Evolutionary conservation across 2,329 filamentous ascomycete species (phyloP), one percentile per base, ranked within the genome.

Genomic region (Penicillium sp.): DNA sequence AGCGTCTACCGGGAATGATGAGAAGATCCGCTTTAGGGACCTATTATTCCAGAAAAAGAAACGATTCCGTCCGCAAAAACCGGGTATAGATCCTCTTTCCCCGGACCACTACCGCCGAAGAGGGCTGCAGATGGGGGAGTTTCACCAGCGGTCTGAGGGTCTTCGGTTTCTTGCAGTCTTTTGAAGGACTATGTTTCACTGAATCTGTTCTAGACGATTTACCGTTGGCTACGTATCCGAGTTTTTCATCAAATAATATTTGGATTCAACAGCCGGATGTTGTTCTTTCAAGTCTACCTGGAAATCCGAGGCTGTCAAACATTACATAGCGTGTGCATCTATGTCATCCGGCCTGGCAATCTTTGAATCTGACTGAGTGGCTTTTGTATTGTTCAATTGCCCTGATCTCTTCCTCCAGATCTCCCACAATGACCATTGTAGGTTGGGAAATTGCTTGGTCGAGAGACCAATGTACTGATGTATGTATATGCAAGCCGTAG

Each of bases 101-200:
- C 52, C 42, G 49, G 55, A 58, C 43, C 56, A 42, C 11, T 43
- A 36, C 48, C 35, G 51, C 44, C 39, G 46, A 41, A 48, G 40
- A 16, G 41, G 56, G 60, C 52, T 55, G 49, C 46, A 57, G 52
- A 51, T 36, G 41, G 53, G 54, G 55, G 32, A 62, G 54, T 60
- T 53, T 56, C 59, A 64, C 61, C 60, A 57, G 59, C 61, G 58
- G 62, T 53, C 57, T 60, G 61, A 61, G 61, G 59, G 56, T 53
- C 47, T 54, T 64, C 54, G 62, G 62, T 23, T 56, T 55, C 59
- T 46, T 61, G 62, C 62, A 64, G 61, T 19, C 38, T 60, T 34
- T 51, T 58, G 47, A 47, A 32, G 36, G 49, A 26, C 9, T 38
- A 11, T 39, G 47, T 51, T 47, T 60, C 57, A 49, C 30, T 50